Evolutionary conservation across 164 flowering plant genomes (phyloP).

Genomic region (Saururus chinensis): DNA sequence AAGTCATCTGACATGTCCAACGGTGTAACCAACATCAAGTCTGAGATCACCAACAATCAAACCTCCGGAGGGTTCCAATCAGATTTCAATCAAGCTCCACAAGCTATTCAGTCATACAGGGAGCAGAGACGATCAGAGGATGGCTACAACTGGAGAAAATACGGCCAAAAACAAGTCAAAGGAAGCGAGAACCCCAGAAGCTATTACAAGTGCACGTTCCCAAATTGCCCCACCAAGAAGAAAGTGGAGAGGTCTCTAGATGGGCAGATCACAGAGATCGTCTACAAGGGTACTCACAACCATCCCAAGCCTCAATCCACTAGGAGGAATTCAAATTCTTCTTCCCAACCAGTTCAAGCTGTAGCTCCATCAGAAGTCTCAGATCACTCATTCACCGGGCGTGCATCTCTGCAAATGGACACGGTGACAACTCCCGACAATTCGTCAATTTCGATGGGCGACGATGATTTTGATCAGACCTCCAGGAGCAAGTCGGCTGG

Average conservation of each 20-base stretch:
- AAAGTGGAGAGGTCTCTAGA: constrained; percentile 68
- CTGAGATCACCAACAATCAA: constrained; percentile 16
- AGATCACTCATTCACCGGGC: constrained; percentile 17
- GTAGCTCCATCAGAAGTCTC: constrained; percentile 12
- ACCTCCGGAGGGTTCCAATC: constrained; percentile 11
- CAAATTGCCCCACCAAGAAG: constrained; percentile 73
- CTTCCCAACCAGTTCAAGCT: constrained; percentile 28
- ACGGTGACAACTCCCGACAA: constrained; percentile 52
- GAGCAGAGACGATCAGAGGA: constrained; percentile 59
- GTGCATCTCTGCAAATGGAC: constrained; percentile 19
- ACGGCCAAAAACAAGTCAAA: constrained; percentile 82
- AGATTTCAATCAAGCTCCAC: constrained; percentile 5
- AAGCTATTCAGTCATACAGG: constrained; percentile 21
- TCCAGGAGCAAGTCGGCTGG: constrained; percentile 41
- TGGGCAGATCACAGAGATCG: constrained; percentile 79
- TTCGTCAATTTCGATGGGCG: constrained; percentile 60
- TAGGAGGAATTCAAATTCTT: constrained; percentile 23
- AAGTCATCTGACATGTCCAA: constrained; percentile 19
- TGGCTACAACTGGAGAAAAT: constrained; percentile 87
- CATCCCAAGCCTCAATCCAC: constrained; percentile 78
- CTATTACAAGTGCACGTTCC: constrained; percentile 75
- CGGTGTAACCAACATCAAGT: constrained; percentile 15
- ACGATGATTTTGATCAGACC: constrained; percentile 51
- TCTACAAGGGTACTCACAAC: constrained; percentile 76
- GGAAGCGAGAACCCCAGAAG: constrained; percentile 77